phyloP scores from a whole-genome alignment of 73 alveolate species.

The Loxodes magnus region DNA sequence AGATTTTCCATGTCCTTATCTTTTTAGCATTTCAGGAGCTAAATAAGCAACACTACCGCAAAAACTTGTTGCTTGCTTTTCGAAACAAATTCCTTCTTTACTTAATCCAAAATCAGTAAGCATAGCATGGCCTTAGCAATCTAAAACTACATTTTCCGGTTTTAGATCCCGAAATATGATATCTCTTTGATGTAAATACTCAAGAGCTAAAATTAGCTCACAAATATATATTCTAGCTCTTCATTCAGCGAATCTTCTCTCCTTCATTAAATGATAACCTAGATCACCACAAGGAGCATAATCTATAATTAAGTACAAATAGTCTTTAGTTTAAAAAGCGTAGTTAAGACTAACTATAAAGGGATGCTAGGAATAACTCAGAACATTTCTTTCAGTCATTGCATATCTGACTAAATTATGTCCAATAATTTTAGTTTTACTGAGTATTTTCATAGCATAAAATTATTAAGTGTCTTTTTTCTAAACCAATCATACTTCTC shows the following conservation, averaged over 20 bases:
- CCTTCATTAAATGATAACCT: conserved; percentile 64
- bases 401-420: conserved; percentile 1
- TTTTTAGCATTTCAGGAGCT: conserved; percentile 92
- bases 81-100: conserved; percentile 67
- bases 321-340: too few species aligned
- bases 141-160: conserved; percentile 84
- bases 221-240: conserved; percentile 57
- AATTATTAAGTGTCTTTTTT: conserved; percentile 36
- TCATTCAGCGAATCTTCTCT: conserved; percentile 67
- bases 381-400: too few species aligned
- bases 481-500: too few species aligned
- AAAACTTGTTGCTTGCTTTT: conserved; percentile 66
- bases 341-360: conserved; percentile 81
- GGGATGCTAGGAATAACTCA: conserved; percentile 65
- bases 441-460: conserved; percentile 81
- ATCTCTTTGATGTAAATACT: conserved; percentile 58
- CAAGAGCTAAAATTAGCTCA: conserved; percentile 60
- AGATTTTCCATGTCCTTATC: conserved; percentile 92
- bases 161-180: conserved; percentile 69
- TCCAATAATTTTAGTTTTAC: conserved; percentile 27
- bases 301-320: too few species aligned
- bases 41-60: conserved; percentile 95
- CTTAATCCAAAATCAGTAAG: conserved; percentile 91
- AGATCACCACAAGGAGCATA: conserved; percentile 95
- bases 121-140: conserved; percentile 86